phyloP scores from a whole-genome alignment of 352 stramenopile genomes.

The Phytophthora rubi region DNA sequence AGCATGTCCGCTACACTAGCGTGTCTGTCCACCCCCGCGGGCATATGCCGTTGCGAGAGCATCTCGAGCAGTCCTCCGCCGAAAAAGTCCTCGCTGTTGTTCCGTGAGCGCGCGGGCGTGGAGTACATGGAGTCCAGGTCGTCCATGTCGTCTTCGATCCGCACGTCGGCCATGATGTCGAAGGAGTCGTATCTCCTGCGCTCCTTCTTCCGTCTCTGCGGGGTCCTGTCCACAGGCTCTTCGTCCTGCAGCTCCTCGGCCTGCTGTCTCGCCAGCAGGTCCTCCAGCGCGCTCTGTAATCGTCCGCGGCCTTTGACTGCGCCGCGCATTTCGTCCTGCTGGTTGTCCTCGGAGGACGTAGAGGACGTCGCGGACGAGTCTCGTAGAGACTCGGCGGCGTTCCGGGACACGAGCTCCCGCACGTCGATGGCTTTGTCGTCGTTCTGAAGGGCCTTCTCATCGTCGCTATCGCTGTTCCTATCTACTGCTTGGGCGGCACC shows the following conservation, averaged over 20 bases:
- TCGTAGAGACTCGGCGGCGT: constrained; percentile 19
- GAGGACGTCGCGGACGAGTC: constrained; percentile 38
- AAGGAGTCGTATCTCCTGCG: constrained; percentile 43
- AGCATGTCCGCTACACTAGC: constrained; percentile 47
- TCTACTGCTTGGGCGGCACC: background rate
- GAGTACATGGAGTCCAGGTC: constrained; percentile 39
- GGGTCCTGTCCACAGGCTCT: constrained; percentile 18
- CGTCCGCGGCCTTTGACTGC: constrained; percentile 18
- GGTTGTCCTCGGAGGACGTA: constrained; percentile 38
- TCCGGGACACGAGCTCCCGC: constrained; percentile 51
- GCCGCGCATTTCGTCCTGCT: constrained; percentile 23
- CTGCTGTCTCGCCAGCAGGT: constrained; percentile 32
- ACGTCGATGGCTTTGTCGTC: constrained; percentile 72
- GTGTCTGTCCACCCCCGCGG: constrained; percentile 35
- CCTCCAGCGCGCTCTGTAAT: constrained; percentile 25
- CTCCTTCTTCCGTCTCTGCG: constrained; percentile 20
- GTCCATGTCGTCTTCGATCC: constrained; percentile 30
- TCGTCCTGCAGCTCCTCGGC: constrained; percentile 26
- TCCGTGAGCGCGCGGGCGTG: constrained; percentile 30
- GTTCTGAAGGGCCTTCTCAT: constrained; percentile 40
- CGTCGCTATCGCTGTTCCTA: background rate
- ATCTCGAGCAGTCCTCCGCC: constrained; percentile 35
- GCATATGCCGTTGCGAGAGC: constrained; percentile 47
- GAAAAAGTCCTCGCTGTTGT: constrained; percentile 44
- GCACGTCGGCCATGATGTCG: constrained; percentile 38